Percentiles rank a stretch among this genome's conserved stretches.
phyloP scores from a whole-genome alignment of 208 protist species.

The Trichomonas vaginalis region DNA sequence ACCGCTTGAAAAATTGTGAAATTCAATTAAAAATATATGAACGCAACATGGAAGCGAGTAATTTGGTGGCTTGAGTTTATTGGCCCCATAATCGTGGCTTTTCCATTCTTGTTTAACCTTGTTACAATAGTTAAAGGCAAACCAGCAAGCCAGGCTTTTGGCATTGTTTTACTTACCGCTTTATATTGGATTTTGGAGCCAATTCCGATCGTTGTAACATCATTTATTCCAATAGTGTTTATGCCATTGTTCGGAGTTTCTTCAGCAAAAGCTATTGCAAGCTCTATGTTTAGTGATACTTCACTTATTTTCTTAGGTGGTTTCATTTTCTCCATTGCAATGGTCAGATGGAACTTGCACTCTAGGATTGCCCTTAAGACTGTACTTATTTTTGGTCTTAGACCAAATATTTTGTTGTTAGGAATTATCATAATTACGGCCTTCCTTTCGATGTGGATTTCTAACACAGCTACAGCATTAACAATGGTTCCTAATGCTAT shows the following conservation, averaged over 20 bases:
- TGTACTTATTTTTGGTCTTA: conserved; percentile 13
- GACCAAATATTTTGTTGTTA: conserved; percentile 22
- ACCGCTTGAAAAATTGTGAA: background rate
- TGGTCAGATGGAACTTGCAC: conserved; percentile 26
- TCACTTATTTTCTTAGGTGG: conserved; percentile 30
- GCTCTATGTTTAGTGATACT: conserved; percentile 28
- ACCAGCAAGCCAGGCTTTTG: background rate
- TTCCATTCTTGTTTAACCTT: background rate
- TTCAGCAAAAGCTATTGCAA: background rate
- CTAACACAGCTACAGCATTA: conserved; percentile 29
- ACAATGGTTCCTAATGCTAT: background rate
- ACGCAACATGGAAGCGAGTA: background rate
- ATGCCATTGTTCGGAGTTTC: conserved; percentile 24
- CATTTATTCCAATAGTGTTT: conserved; percentile 26
- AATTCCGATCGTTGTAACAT: conserved; percentile 28
- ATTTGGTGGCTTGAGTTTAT: background rate
- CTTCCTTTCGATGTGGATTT: conserved; percentile 34
- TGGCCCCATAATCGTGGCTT: background rate
- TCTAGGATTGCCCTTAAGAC: conserved; percentile 18
- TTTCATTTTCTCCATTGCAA: conserved; percentile 28
- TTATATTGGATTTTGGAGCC: conserved; percentile 21
- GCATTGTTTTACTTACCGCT: background rate
- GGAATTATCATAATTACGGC: conserved; percentile 26
- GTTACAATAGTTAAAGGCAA: background rate
- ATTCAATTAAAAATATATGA: background rate